Base-by-base conservation (phyloP, 2,329 filamentous ascomycete species). In the Trichoderma asperellum region DNA sequence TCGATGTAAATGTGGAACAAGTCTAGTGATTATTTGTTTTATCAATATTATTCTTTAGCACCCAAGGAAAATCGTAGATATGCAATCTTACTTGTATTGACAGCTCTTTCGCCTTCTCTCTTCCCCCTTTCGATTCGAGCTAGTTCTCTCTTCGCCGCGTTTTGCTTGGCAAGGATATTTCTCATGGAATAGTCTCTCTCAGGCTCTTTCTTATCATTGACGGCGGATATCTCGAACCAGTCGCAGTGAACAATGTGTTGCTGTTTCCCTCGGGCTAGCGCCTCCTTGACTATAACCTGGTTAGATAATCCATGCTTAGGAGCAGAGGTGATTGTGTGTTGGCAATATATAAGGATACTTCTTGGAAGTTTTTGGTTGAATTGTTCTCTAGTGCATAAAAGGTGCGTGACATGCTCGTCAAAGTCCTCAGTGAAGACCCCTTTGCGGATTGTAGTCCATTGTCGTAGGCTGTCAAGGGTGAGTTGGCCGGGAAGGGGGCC, bases 1-100 rank as follows among this genome's bases (percentile, higher is more conserved):
- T 96, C 92, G 21, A 78, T 80, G 78, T 91, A 93, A 70, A 92
- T 78, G 70, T 88, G 88, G 74, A 89, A 88, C n/a, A 87, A 81
- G 40, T 83, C 89, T 90, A 69, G n/a, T 18, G 18, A 58, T n/a
- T n/a, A 2, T 7, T 16, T 18, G 3, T 10, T 65, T 10, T n/a
- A n/a, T 24, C 24, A 24, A 24, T 24, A 24, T 24, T 24, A 24
- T 24, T 24, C 24, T 24, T 24, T 24, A 24, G 2, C 24, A 3
- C 24, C 24, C 24, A 24, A 24, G 24, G 24, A 24, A 3, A 24
- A 24, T 24, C 24, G 24, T 3, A 24, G 24, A 24, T 24, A 24
- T 24, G 24, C 24, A 56, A 8, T 80, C 82, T 73, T 77, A 87
- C 87, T 83, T 2, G 82, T 81, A 70, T 87, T 83, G 58, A 86